Base-by-base conservation (phyloP, 129 eudicot species). In the Flaveria trinervia region DNA sequence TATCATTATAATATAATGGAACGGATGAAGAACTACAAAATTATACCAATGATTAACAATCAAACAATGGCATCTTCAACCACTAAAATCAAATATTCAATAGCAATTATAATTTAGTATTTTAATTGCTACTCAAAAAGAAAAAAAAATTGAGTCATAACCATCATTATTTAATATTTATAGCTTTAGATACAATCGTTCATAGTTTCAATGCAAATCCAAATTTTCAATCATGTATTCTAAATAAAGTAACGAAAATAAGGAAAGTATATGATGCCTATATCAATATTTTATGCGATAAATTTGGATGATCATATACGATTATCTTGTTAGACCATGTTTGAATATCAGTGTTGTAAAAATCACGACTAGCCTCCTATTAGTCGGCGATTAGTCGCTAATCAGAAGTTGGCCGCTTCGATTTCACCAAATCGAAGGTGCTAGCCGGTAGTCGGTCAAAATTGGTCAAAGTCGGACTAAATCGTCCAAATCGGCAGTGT, bases 11-110 rank as follows among this genome's bases (percentile, higher is more conserved):
- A 75, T 62, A 20, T 20, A 20, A 20, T 20, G 51, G 71, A 74
- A 41, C 55, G 60, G 17, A 74, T 5, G 23, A 23, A 28, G 61
- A 75, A 22, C 22, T 22, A 60, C 23, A 74, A 59, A 61, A 71
- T 28, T 5, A 71, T 7, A 65, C 9, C 11, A 52, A 52, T 36
- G 74, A 73, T n/a, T 51, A 59, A 77, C 70, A 36, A 36, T 36
- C 41, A 36, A 36, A 36, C 41, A 45, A 59, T 56, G 82, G 70
- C 36, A 78, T 78, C 82, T 44, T 60, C 60, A 70, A 70, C 82
- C 71, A 78, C 56, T 57, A 43, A 30, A 65, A 65, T 33, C 20
- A 30, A 65, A 65, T 33, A 30, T 6, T 65, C 48, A 33, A 28
- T 64, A 64, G 16, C 28, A 36, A 33, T 55, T 18, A 30, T 49